Evolutionary conservation across 192 early-diverging fungal genomes (phyloP).

Genomic region (Dimargaris verticillata): DNA sequence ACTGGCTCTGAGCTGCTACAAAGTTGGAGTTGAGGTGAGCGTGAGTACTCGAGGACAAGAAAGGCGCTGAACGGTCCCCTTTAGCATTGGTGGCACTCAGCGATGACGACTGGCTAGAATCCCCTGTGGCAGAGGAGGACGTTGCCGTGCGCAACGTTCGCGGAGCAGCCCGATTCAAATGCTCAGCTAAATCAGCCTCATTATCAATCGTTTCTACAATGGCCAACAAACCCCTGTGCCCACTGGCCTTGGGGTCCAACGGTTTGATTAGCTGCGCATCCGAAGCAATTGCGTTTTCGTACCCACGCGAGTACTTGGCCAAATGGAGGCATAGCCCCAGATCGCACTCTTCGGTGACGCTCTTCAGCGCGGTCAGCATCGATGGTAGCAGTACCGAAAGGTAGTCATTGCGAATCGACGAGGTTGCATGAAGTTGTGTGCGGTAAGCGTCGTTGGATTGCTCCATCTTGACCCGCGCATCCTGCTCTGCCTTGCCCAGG

Average conservation of each 20-base stretch:
- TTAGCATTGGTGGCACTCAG: neutral
- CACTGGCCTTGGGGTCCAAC: slow-evolving; percentile 16
- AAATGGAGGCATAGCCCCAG: slow-evolving; percentile 61
- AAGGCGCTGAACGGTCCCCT: slow-evolving; percentile 24
- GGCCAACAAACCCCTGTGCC: slow-evolving; percentile 20
- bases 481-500: slow-evolving; percentile 64
- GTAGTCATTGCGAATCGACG: slow-evolving; percentile 57
- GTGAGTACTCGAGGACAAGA: slow-evolving; percentile 15
- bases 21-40: slow-evolving; percentile 1
- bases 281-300: slow-evolving; percentile 54
- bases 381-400: slow-evolving; percentile 64
- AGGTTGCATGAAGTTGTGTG: slow-evolving; percentile 56
- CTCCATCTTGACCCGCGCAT: slow-evolving; percentile 68
- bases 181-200: slow-evolving; percentile 33
- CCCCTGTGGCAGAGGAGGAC: neutral
- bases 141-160: neutral
- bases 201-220: slow-evolving; percentile 44
- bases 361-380: slow-evolving; percentile 64
- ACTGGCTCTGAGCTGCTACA: slow-evolving; percentile 28
- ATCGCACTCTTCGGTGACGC: slow-evolving; percentile 71
- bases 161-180: slow-evolving; percentile 20
- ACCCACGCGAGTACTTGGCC: slow-evolving; percentile 59
- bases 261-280: slow-evolving; percentile 56
- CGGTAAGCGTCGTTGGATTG: slow-evolving; percentile 71
- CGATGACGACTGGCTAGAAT: neutral